Evolutionary conservation across 371 early-diverging fungal species (phyloP).

Genomic region (Mucor indicus): DNA sequence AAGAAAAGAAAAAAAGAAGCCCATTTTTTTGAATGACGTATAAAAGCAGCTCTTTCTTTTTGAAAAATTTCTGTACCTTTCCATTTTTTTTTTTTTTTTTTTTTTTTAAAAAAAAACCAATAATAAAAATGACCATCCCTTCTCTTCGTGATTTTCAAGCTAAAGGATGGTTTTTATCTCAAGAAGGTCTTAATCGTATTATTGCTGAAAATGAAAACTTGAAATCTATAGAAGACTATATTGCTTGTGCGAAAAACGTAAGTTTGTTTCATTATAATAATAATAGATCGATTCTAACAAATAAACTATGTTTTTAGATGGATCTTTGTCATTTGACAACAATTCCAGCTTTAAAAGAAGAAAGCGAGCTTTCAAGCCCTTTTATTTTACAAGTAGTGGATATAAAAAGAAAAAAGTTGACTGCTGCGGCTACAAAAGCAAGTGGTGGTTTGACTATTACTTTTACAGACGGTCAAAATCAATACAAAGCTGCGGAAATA

Average conservation of each 20-base stretch:
- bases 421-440: constrained; percentile 32
- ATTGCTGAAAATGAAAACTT: neutral
- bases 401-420: constrained; percentile 32
- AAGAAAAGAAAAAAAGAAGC: too few relatives aligned
- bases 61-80: too few relatives aligned
- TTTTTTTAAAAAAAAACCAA: too few relatives aligned
- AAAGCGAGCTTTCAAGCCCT: constrained; percentile 15
- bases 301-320: too few relatives aligned
- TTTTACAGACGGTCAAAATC: constrained; percentile 44
- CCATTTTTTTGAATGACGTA: too few relatives aligned
- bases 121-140: neutral
- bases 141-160: constrained; percentile 15
- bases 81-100: too few relatives aligned
- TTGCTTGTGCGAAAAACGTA: constrained; percentile 35
- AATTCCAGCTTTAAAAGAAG: constrained; percentile 12
- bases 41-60: too few relatives aligned
- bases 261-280: neutral
- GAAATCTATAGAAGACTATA: constrained; percentile 20
- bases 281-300: neutral
- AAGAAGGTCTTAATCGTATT: constrained; percentile 21
- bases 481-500: constrained; percentile 33
- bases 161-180: constrained; percentile 25
- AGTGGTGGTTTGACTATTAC: constrained; percentile 21
- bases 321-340: constrained; percentile 32
- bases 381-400: constrained; percentile 36